Conservation (phyloP, 768 basidiomycete species). For the Trametes sanguinea region DNA sequence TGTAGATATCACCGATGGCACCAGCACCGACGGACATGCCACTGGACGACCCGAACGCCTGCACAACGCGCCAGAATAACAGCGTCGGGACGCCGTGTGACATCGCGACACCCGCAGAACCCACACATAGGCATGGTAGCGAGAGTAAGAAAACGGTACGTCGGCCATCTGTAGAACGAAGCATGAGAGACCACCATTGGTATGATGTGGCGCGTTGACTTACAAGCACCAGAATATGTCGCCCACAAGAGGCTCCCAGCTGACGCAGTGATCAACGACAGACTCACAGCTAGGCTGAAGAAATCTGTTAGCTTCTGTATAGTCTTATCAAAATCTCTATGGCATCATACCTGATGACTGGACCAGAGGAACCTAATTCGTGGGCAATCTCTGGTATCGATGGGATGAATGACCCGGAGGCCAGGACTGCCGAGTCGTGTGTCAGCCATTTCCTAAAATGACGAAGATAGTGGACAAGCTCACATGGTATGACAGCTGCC, state of each 20-base stretch:
- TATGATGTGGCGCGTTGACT: slow-evolving; percentile 2
- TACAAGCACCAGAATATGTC: slow-evolving; percentile 53
- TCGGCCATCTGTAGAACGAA: slow-evolving; percentile 57
- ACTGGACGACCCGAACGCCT: slow-evolving; percentile 64
- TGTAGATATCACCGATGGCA: slow-evolving; percentile 68
- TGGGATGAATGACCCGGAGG: slow-evolving; percentile 69
- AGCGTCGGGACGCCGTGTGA: slow-evolving; percentile 47
- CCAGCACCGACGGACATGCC: slow-evolving; percentile 58
- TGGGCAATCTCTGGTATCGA: slow-evolving; percentile 72
- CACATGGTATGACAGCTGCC: slow-evolving; percentile 65
- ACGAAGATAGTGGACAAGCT: slow-evolving; percentile 20
- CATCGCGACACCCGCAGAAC: slow-evolving; percentile 59
- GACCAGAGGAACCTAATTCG: slow-evolving; percentile 59
- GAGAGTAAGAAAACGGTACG: slow-evolving; percentile 58
- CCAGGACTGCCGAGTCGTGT: slow-evolving; percentile 52
- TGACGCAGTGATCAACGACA: slow-evolving; percentile 49
- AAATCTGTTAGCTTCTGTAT: not conserved
- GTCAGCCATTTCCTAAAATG: not conserved
- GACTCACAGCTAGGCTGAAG: slow-evolving; percentile 50
- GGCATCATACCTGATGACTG: slow-evolving; percentile 53
- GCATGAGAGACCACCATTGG: not conserved
- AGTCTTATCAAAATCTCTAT: not conserved
- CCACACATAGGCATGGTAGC: slow-evolving; percentile 59
- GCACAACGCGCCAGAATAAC: slow-evolving; percentile 63
- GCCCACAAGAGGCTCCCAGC: slow-evolving; percentile 54